Conservation (phyloP, 306 rosid genomes). For the Echinosophora koreensis region DNA sequence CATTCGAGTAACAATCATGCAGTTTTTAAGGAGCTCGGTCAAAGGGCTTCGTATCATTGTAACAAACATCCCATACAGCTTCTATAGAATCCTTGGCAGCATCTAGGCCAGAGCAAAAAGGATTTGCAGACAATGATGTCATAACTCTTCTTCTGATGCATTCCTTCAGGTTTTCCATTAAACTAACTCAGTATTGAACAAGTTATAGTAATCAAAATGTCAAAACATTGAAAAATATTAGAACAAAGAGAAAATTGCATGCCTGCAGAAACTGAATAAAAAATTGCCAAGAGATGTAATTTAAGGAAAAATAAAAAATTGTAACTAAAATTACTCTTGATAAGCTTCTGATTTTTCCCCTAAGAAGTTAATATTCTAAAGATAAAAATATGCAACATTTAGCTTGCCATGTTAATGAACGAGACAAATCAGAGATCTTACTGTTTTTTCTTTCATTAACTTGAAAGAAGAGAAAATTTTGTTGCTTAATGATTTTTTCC, state of each 20-base stretch:
- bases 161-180: conserved; percentile 66
- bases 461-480: too few species aligned
- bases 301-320: background rate
- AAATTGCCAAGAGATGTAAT: conserved; percentile 4
- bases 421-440: background rate
- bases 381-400: conserved; percentile 4
- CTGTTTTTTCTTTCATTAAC: background rate
- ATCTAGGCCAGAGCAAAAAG: conserved; percentile 66
- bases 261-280: background rate
- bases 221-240: background rate
- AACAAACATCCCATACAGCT: conserved; percentile 91
- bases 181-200: conserved; percentile 28
- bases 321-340: background rate
- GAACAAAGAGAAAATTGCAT: conserved; percentile 1
- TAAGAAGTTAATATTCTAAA: conserved; percentile 1
- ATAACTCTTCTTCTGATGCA: conserved; percentile 87
- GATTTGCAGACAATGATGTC: conserved; percentile 68
- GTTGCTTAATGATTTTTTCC: too few species aligned
- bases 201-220: conserved; percentile 28
- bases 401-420: background rate
- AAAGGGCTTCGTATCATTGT: conserved; percentile 83
- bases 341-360: background rate
- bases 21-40: conserved; percentile 74
- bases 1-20: conserved; percentile 6
- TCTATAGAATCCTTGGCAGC: conserved; percentile 89